phyloP scores from a whole-genome alignment of 2,329 filamentous ascomycete genomes.

The Cladosporium sp. region DNA sequence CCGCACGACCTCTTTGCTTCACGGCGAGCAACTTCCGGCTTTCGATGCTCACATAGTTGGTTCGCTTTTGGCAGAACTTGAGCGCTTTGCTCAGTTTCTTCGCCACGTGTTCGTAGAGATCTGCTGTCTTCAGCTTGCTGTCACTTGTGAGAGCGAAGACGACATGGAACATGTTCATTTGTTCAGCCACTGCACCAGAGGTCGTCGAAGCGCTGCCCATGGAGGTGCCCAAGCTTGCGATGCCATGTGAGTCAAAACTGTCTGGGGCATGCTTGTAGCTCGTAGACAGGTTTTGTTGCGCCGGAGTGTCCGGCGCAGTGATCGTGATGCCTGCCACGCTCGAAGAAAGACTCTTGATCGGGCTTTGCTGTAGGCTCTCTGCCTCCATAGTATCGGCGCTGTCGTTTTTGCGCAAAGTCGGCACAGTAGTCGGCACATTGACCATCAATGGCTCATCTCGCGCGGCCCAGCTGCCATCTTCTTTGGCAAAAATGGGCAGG shows the following conservation, averaged over 20 bases:
- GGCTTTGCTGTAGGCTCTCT: conserved; percentile 13
- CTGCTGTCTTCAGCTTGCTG: conserved; percentile 31
- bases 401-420: not conserved
- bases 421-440: conserved; percentile 9
- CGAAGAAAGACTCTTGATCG: conserved; percentile 11
- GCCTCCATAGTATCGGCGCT: conserved; percentile 5
- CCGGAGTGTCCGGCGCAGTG: not conserved
- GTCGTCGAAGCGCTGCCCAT: conserved; percentile 35
- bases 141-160: conserved; percentile 79
- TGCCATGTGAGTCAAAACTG: conserved; percentile 32
- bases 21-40: conserved; percentile 78
- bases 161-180: conserved; percentile 97
- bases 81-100: conserved; percentile 91
- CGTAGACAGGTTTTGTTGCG: conserved; percentile 10
- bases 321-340: conserved; percentile 15
- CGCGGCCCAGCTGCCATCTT: conserved; percentile 55
- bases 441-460: conserved; percentile 16
- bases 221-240: conserved; percentile 32
- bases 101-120: conserved; percentile 84
- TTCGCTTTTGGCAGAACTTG: conserved; percentile 88
- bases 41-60: conserved; percentile 89
- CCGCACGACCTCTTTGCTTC: conserved; percentile 72
- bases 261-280: conserved; percentile 36
- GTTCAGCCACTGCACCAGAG: conserved; percentile 43
- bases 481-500: conserved; percentile 78